These are phyloP conservation scores for Articulospora tetracladia DNA, from an alignment of 495 filamentous ascomycete species.

Conservation along the genomic window DNA sequence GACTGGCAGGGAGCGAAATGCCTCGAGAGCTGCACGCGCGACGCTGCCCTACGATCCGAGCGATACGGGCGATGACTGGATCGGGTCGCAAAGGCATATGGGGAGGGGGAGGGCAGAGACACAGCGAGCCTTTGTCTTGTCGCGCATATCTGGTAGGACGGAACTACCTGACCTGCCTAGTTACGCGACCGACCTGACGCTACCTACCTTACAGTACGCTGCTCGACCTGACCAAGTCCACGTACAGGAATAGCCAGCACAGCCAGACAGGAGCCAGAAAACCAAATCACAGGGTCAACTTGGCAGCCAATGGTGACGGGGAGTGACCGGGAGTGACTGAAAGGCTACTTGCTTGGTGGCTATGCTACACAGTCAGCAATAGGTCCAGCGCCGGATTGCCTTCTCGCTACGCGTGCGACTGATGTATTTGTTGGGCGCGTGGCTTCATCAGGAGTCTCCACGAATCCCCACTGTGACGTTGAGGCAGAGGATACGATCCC, in stretches of 20 bases:
- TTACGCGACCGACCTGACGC: too few species aligned
- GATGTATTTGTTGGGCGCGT: constrained; percentile 11
- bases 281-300: background rate
- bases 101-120: too few species aligned
- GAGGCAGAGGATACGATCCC: background rate
- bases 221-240: too few species aligned
- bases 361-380: constrained; percentile 12
- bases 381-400: background rate
- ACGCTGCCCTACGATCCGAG: too few species aligned
- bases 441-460: constrained; percentile 16
- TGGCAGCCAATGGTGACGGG: too few species aligned
- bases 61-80: too few species aligned
- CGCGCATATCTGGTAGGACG: too few species aligned
- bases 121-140: too few species aligned
- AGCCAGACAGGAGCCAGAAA: too few species aligned
- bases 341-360: background rate
- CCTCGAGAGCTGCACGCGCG: too few species aligned
- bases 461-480: constrained; percentile 6
- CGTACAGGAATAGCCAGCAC: background rate
- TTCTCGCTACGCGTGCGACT: background rate
- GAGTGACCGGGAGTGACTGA: background rate
- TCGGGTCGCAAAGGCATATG: background rate
- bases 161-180: too few species aligned
- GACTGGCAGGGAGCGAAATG: background rate
- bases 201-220: too few species aligned